Evolutionary conservation across 257 asterid genomes (phyloP).

Genomic region (Cruciata laevipes): DNA sequence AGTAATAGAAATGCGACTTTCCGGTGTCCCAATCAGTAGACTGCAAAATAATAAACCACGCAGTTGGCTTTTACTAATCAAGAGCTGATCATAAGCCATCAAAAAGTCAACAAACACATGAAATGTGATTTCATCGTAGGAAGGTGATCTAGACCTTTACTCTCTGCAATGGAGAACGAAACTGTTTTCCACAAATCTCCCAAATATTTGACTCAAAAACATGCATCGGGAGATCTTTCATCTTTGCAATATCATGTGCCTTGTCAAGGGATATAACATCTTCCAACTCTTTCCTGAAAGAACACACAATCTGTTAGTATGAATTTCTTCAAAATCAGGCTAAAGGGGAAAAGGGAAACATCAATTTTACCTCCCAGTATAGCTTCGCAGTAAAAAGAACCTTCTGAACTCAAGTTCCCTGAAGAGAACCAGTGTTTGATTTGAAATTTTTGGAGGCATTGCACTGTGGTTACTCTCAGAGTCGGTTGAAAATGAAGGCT

Average conservation of each 20-base stretch:
- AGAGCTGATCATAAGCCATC: neutral
- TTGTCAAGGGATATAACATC: slow-evolving; percentile 32
- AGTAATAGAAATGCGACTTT: slow-evolving; percentile 51
- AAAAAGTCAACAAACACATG: neutral
- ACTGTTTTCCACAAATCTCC: slow-evolving; percentile 35
- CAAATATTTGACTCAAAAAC: slow-evolving; percentile 51
- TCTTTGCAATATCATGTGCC: slow-evolving; percentile 33
- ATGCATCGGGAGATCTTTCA: slow-evolving; percentile 38
- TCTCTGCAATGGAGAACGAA: slow-evolving; percentile 27
- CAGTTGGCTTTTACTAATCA: neutral
- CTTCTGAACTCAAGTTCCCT: slow-evolving; percentile 45
- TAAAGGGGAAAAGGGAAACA: neutral
- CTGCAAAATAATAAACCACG: slow-evolving; percentile 31
- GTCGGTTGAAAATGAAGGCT: slow-evolving; percentile 20
- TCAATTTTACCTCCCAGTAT: slow-evolving; percentile 50
- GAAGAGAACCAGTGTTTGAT: slow-evolving; percentile 34
- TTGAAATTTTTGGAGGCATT: slow-evolving; percentile 15
- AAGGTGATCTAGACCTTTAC: slow-evolving; percentile 27
- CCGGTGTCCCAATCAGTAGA: slow-evolving; percentile 56
- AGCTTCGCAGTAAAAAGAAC: slow-evolving; percentile 56
- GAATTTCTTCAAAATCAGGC: neutral
- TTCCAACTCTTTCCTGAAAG: slow-evolving; percentile 49
- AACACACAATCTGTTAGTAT: neutral
- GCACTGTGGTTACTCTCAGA: slow-evolving; percentile 14
- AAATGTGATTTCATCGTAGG: neutral